Evolutionary conservation across 2,329 filamentous ascomycete species (phyloP).

Genomic region (Fusarium agapanthi): DNA sequence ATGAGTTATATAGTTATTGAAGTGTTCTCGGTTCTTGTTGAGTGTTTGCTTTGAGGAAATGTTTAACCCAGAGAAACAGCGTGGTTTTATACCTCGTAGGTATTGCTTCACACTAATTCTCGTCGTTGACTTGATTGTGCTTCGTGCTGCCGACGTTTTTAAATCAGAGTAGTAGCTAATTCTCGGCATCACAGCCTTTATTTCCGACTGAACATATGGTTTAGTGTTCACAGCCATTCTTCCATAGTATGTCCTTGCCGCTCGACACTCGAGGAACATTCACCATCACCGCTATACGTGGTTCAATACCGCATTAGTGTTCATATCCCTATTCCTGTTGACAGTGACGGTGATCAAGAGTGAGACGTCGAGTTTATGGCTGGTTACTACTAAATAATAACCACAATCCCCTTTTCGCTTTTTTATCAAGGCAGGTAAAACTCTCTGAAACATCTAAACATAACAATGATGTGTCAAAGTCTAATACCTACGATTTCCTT

Average conservation of each 20-base stretch:
- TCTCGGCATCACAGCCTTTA: background rate
- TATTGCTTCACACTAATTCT: background rate
- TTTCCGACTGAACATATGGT: rapidly evolving
- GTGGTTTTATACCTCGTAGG: background rate
- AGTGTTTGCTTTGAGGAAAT: rapidly evolving
- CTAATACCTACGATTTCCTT: too few species aligned
- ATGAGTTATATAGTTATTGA: rapidly evolving
- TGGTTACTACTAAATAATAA: too few species aligned
- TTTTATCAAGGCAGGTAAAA: too few species aligned
- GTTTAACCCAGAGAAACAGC: rapidly evolving
- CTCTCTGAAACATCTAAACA: too few species aligned
- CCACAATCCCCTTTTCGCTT: too few species aligned
- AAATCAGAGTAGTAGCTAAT: background rate
- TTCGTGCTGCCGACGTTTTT: background rate
- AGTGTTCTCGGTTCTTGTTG: background rate
- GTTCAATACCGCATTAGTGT: too few species aligned
- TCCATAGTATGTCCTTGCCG: background rate
- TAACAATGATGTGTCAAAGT: too few species aligned
- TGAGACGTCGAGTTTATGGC: too few species aligned
- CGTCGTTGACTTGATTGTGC: background rate
- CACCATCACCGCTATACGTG: too few species aligned
- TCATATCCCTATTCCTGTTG: too few species aligned
- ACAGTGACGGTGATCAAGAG: too few species aligned
- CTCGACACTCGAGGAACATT: background rate
- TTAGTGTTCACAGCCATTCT: background rate